Conservation (phyloP, 306 rosid genomes). For the Malus sieversii region DNA sequence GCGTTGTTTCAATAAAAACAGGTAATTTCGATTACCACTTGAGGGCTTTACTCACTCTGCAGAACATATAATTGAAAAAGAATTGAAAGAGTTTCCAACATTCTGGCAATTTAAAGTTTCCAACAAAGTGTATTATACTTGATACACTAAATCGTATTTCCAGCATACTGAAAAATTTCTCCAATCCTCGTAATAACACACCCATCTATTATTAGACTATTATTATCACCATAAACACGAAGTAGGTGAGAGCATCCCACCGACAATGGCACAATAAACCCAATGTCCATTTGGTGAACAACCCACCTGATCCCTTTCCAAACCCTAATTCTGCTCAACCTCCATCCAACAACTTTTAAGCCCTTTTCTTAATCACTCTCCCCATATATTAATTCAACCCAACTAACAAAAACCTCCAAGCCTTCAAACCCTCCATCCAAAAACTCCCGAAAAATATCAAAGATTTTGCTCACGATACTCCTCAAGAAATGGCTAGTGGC, state of each 20-base stretch:
- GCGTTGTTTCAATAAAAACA: too few relatives aligned
- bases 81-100: too few relatives aligned
- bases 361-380: neutral
- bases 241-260: neutral
- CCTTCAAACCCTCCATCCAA: neutral
- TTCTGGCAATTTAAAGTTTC: too few relatives aligned
- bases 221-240: neutral
- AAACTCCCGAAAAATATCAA: neutral
- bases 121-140: too few relatives aligned
- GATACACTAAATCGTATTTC: too few relatives aligned
- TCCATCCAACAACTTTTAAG: slow-evolving; percentile 15
- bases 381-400: neutral
- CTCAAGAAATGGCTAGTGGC: neutral
- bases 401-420: neutral
- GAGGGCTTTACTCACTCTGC: too few relatives aligned
- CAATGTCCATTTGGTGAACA: slow-evolving; percentile 27
- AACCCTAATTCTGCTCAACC: slow-evolving; percentile 22
- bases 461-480: neutral
- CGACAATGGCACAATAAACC: neutral
- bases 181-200: too few relatives aligned
- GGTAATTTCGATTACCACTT: too few relatives aligned
- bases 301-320: neutral
- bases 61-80: too few relatives aligned
- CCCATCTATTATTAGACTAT: too few relatives aligned
- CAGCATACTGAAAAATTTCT: too few relatives aligned